These are phyloP conservation scores for Picochlorum sp. DNA, from an alignment of 139 green algal genomes.

Conservation along the genomic window DNA sequence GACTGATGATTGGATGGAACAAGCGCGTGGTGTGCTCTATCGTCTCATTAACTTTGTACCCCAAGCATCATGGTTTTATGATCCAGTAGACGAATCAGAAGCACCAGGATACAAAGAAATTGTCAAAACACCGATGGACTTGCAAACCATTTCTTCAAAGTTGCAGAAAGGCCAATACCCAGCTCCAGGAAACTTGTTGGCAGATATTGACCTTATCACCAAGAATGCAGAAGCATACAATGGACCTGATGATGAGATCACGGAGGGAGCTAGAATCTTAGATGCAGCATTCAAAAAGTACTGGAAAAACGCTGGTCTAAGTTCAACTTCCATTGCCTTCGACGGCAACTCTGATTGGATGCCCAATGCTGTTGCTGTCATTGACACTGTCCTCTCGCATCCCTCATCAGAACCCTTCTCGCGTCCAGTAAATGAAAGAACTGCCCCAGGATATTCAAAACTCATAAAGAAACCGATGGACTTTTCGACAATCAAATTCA, in stretches of 20 bases:
- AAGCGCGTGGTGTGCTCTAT: not conserved
- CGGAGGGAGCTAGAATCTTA: not conserved
- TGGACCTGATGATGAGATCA: slow-evolving; percentile 6
- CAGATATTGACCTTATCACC: slow-evolving; percentile 38
- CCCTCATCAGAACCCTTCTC: slow-evolving; percentile 2
- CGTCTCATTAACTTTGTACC: slow-evolving; percentile 6
- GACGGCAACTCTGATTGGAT: not conserved
- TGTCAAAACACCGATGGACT: slow-evolving; percentile 45
- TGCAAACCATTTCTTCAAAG: slow-evolving; percentile 30
- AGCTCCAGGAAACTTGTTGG: slow-evolving; percentile 16
- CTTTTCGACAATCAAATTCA: slow-evolving; percentile 7
- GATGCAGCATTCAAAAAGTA: slow-evolving; percentile 5
- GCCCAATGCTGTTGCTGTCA: not conserved
- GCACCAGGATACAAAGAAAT: slow-evolving; percentile 32
- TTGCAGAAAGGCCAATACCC: slow-evolving; percentile 24
- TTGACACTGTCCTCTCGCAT: not conserved
- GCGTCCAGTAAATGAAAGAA: not conserved
- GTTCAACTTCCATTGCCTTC: not conserved
- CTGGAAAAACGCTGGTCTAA: slow-evolving; percentile 1
- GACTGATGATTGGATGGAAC: slow-evolving; percentile 10
- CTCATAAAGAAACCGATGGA: slow-evolving; percentile 14
- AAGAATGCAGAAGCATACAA: slow-evolving; percentile 15
- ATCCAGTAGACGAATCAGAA: slow-evolving; percentile 17
- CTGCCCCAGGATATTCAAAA: slow-evolving; percentile 15
- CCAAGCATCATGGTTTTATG: slow-evolving; percentile 12